Percentiles rank a stretch among this genome's conserved stretches.
Conservation (phyloP, 2,329 filamentous ascomycete genomes). For the Fusarium pseudograminearum region DNA sequence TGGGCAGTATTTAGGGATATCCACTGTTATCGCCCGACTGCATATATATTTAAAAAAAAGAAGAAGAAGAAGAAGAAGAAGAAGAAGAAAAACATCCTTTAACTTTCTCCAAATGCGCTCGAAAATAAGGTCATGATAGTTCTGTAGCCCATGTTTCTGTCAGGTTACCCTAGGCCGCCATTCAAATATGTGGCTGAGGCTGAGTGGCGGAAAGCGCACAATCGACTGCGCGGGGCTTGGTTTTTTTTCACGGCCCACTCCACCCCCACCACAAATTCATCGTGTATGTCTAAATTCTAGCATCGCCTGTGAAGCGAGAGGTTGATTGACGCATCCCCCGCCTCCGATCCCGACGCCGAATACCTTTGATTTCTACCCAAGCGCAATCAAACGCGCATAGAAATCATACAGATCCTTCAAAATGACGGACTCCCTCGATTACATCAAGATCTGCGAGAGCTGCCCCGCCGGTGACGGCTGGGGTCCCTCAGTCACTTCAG, state of each 20-base stretch:
- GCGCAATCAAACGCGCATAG: conserved; percentile 28
- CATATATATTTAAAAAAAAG: too few relatives aligned
- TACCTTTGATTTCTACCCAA: conserved; percentile 20
- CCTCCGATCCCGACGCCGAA: conserved; percentile 34
- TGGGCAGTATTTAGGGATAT: background rate
- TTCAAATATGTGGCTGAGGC: conserved; percentile 38
- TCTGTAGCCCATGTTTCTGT: background rate
- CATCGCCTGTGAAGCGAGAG: conserved; percentile 43
- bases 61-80: too few relatives aligned
- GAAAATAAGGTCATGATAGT: background rate
- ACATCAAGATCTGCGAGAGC: conserved; percentile 74
- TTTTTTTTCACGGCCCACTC: conserved; percentile 50
- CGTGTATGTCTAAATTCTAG: conserved; percentile 52
- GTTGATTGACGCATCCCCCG: conserved; percentile 43
- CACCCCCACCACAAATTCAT: conserved; percentile 60
- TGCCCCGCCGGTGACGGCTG: conserved; percentile 83
- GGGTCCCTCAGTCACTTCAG: conserved; percentile 84
- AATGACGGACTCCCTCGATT: conserved; percentile 68
- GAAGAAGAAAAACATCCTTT: background rate
- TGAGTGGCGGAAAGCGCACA: conserved; percentile 45
- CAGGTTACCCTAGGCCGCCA: conserved; percentile 22
- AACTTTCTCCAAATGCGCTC: background rate
- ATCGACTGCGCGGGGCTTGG: conserved; percentile 48
- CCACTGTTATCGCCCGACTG: background rate
- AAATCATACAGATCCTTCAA: conserved; percentile 38